Evolutionary conservation across 805 yeast species (phyloP), one percentile per base, ranked within the genome.

Genomic region (Hanseniaspora taiwanica): DNA sequence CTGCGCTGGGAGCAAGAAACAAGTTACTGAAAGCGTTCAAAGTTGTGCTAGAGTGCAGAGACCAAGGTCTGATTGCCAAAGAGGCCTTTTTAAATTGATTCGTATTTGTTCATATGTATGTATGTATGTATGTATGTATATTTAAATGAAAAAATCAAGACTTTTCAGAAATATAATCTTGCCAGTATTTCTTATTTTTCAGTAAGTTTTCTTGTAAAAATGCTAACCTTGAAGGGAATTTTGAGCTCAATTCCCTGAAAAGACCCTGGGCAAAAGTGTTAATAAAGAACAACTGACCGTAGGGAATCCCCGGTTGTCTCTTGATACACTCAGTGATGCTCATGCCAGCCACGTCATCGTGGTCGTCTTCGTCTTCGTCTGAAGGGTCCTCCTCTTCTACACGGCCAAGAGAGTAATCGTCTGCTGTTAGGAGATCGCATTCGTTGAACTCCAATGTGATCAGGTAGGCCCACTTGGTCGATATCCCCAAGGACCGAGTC

Each of bases 1-100:
- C 77, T 48, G 96, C 98, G 0, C 68, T 91, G 48, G 99, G 99
- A 6, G 99, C 99, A 1, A 69, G 99, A 47, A 74, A 96, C 42
- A 91, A 91, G 63, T 71, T 91, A 58, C 64, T 91, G 52, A 91
- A 91, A 64, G 93, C 94, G 27, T 91, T 91, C 64, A 82, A 77
- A 44, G 79, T 78, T 42, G 94, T 89, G 35, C 76, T 74, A 52
- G 79, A 71, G 27, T 66, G 68, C 36, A 67, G 67, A 48, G 71
- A 65, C 43, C 58, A 54, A 6, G 65, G 66, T 25, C 29, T 25
- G 10, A 25, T 25, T 25, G 29, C 29, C 10, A 25, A 25, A 7
- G 29, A 25, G n/a, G 29, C 29, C 10, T 25, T 12, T 7, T 13
- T 12, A 25, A 13, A 25, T 8, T 25, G 29, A 25, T 7, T 12